Percentiles rank a stretch among this genome's conserved stretches.
phyloP scores from a whole-genome alignment of 2,329 filamentous ascomycete genomes.

The Colletotrichum siamense region DNA sequence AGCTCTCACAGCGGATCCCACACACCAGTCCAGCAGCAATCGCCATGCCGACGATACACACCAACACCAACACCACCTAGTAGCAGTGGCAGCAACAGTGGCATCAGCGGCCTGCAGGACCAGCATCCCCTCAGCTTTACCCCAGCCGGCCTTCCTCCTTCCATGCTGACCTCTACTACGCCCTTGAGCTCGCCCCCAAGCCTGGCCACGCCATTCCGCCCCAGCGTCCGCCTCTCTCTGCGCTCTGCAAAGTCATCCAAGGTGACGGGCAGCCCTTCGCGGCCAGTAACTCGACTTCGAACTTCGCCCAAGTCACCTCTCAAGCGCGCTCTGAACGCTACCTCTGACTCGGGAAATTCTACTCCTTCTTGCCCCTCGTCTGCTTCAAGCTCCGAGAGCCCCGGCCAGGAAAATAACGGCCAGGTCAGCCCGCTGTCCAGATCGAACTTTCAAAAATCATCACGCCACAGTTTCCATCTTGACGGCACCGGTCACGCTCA shows the following conservation, averaged over 20 bases:
- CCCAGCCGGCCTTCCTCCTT: conserved; percentile 25
- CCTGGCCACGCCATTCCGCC: conserved; percentile 68
- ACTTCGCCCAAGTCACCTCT: conserved; percentile 82
- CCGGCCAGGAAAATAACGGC: conserved; percentile 52
- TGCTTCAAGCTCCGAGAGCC: conserved; percentile 45
- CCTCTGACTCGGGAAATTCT: conserved; percentile 64
- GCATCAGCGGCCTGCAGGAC: conserved; percentile 31
- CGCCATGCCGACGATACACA: conserved; percentile 51
- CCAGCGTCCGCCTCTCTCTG: conserved; percentile 70
- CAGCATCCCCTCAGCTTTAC: conserved; percentile 37
- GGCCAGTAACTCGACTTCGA: conserved; percentile 64
- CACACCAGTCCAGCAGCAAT: conserved; percentile 28
- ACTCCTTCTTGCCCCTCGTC: conserved; percentile 64
- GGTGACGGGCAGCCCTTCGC: conserved; percentile 56
- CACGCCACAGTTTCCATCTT: conserved; percentile 61
- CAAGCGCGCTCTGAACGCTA: conserved; percentile 76
- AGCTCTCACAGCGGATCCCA: conserved; percentile 43
- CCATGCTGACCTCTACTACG: conserved; percentile 29
- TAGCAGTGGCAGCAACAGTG: conserved; percentile 34
- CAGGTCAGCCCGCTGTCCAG: conserved; percentile 46
- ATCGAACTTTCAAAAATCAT: conserved; percentile 51
- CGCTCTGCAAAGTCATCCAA: conserved; percentile 67
- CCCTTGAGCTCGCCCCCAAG: conserved; percentile 41
- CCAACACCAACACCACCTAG: conserved; percentile 20
- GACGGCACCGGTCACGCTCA: conserved; percentile 61